Evolutionary conservation across 805 yeast species (phyloP), one percentile per base, ranked within the genome.

Genomic region (Cyberlindnera veronae): DNA sequence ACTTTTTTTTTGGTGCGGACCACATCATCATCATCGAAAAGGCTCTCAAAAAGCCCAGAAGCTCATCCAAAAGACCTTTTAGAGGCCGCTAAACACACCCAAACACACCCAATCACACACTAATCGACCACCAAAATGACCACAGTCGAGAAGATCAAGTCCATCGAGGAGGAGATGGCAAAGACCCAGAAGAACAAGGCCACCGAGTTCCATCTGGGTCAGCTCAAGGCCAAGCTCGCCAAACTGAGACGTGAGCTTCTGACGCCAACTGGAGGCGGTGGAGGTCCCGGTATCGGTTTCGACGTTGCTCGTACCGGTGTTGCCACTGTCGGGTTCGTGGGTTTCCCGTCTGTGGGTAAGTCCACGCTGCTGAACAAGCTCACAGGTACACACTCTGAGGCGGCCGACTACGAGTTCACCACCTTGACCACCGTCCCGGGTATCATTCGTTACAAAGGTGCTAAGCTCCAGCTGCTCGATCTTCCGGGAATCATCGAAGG

Each of bases 231-330:
- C 40, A 93, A 93, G 60, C 69, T 93, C 41, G 99, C 99, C 39
- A 90, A 91, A 61, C 73, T 93, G 54, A 86, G 95, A 70, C 79
- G 97, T 61, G 99, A 93, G 60, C 72, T 93, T 39, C 71, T 93
- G 47, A 77, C 85, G 3, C 84, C 83, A 36, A 62, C 79, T 12
- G 72, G 84, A 29, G 76, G 89, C 29, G 96, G 96, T 26, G 96
- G 96, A 44, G 95, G 93, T 42, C 86, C 77, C 16, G 97, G 98
- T 49, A 79, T 76, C 17, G 99, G 99, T 7, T 93, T 93, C 65
- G 99, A 93, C 68, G 98, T 93, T 32, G 95, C 96, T n/a, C 79
- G 96, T 63, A 91, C 97, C 0, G 99, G 99, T 66, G 96, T 87
- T 12, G 97, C 96, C 4, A 79, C 95, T 8, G 95, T 93, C 38